Evolutionary conservation across 2,329 filamentous ascomycete genomes (phyloP), one percentile per base, ranked within the genome.

Genomic region (Diaporthe citriasiana): DNA sequence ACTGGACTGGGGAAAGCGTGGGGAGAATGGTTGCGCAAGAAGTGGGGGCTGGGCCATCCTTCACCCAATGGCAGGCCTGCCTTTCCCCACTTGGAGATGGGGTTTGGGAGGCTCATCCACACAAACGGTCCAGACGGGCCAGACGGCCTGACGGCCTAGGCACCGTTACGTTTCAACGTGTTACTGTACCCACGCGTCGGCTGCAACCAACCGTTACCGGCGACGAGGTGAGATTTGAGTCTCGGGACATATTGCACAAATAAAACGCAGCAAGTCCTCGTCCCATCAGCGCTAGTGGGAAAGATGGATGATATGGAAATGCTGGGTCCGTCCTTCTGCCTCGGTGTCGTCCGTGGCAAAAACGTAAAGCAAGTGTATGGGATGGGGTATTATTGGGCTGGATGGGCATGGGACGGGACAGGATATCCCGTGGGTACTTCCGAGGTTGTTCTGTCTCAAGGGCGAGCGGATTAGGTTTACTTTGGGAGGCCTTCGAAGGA

Each of bases 1-100:
- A 63, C 56, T 63, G 35, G 70, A 60, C 70, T 51, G 70, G 56
- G 70, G 55, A 71, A 63, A 55, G 56, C 70, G 70, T 71, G 70
- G 70, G 70, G 70, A 71, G 45, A 33, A 53, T n/a, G 27, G 56
- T 40, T 33, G 35, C 25, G 70, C 45, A 50, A 55, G 19, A 53
- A 35, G 63, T 68, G 63, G 63, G 63, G 63, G 63, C 63, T 25
- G 40, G 63, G 22, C 47, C 63, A 35, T 4, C 22, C 47, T 17
- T n/a, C 27, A 47, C n/a, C 63, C 63, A 68, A 68, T 68, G 63
- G 33, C 47, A 53, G 63, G n/a, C 45, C n/a, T 27, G 8, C 33
- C 63, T 38, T 38, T 8, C 47, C 63, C 45, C 63, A 68, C 63
- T 40, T 51, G 47, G 63, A 68, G 63, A 68, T 38, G 63, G 47